These are phyloP conservation scores for Allantophomopsis lycopodina DNA, from an alignment of 2,329 filamentous ascomycete genomes.

Conservation along the genomic window DNA sequence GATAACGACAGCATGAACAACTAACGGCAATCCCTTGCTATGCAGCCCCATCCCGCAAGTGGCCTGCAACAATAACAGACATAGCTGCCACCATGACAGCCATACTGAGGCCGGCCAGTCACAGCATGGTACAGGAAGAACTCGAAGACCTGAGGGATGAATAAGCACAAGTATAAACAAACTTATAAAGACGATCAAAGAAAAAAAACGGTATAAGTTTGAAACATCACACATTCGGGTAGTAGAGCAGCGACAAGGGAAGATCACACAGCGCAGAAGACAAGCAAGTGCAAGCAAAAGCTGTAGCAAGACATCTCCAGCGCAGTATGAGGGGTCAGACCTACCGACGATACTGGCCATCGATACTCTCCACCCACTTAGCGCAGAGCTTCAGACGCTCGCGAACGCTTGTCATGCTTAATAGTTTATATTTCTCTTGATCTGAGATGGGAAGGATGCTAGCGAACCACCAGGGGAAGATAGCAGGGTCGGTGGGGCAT, in stretches of 20 bases:
- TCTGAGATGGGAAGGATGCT: slow-evolving; percentile 67
- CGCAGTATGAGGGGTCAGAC: slow-evolving; percentile 7
- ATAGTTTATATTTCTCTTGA: slow-evolving; percentile 63
- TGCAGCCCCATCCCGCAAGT: no score
- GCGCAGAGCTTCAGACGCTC: slow-evolving; percentile 74
- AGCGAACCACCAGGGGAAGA: slow-evolving; percentile 86
- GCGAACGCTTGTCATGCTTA: slow-evolving; percentile 63
- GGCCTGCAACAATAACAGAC: background rate
- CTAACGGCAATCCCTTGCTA: no score
- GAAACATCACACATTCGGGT: background rate
- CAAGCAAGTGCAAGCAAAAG: background rate
- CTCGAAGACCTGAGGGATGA: slow-evolving; percentile 5
- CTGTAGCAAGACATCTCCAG: slow-evolving; percentile 1
- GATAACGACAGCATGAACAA: no score
- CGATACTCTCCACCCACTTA: slow-evolving; percentile 53
- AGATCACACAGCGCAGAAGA: background rate
- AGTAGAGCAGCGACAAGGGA: background rate
- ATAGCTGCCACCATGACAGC: slow-evolving; percentile 3
- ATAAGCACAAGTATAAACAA: background rate
- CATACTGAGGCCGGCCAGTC: slow-evolving; percentile 12
- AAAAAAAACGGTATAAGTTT: background rate
- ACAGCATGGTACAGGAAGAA: slow-evolving; percentile 12
- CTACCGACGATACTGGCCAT: slow-evolving; percentile 6
- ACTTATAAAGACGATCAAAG: no score
- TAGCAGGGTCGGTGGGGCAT: slow-evolving; percentile 59